These are phyloP conservation scores for Quercus dentata DNA, from an alignment of 306 rosid genomes.

Conservation along the genomic window DNA sequence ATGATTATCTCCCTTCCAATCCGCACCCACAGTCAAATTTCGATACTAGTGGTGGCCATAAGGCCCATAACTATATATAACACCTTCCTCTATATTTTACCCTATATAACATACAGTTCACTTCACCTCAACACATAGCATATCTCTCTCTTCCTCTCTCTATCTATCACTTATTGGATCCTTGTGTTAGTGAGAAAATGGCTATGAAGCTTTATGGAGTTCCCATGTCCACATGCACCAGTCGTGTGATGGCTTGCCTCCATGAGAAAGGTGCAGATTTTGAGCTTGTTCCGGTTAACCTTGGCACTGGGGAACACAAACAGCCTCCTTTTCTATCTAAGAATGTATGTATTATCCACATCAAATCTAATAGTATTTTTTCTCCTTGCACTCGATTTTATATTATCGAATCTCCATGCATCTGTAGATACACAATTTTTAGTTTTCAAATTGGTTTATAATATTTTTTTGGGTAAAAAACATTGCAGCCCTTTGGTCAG, in stretches of 20 bases:
- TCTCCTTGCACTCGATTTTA: background rate
- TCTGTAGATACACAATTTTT: background rate
- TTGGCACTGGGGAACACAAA: slow-evolving; percentile 50
- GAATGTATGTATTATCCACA: slow-evolving; percentile 34
- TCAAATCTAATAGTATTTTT: background rate
- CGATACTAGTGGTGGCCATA: background rate
- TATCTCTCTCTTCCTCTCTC: background rate
- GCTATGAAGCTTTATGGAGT: slow-evolving; percentile 65
- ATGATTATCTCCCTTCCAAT: background rate
- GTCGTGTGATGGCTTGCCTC: slow-evolving; percentile 52
- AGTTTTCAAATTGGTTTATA: background rate
- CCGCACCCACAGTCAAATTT: background rate
- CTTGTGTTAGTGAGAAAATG: slow-evolving; percentile 22
- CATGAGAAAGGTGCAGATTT: slow-evolving; percentile 66
- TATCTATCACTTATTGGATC: background rate
- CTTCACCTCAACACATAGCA: too few species aligned
- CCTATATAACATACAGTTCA: too few species aligned
- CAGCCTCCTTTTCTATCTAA: slow-evolving; percentile 64
- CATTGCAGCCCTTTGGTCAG: slow-evolving; percentile 63
- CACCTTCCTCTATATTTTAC: background rate
- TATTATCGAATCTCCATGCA: background rate
- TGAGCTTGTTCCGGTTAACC: slow-evolving; percentile 58
- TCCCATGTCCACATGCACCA: slow-evolving; percentile 55
- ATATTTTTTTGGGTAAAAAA: background rate
- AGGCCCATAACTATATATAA: background rate